phyloP scores from a whole-genome alignment of 495 filamentous ascomycete genomes.

The Paragyromitra xinjiangensis region DNA sequence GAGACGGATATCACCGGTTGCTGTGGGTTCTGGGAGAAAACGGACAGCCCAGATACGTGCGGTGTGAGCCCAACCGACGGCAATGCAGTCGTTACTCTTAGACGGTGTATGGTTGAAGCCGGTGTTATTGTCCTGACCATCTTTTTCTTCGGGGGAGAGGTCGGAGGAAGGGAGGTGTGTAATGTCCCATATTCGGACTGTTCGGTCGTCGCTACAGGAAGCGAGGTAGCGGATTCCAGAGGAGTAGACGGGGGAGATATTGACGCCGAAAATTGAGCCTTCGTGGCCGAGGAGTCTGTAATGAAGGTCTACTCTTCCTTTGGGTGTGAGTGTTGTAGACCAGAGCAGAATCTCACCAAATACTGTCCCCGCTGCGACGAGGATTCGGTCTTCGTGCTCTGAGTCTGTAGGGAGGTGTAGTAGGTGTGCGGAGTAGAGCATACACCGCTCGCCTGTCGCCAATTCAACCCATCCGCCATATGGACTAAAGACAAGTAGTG shows the following conservation, averaged over 20 bases:
- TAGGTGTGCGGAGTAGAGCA: slow-evolving; percentile 85
- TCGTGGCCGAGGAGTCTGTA: slow-evolving; percentile 87
- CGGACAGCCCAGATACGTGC: slow-evolving; percentile 89
- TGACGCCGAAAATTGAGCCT: slow-evolving; percentile 89
- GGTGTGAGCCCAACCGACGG: slow-evolving; percentile 79
- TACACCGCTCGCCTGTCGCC: slow-evolving; percentile 77
- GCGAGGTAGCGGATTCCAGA: slow-evolving; percentile 70
- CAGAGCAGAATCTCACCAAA: slow-evolving; percentile 94
- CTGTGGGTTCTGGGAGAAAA: slow-evolving; percentile 63
- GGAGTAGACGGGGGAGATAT: slow-evolving; percentile 71
- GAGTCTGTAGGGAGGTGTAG: slow-evolving; percentile 3
- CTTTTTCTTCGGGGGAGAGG: slow-evolving; percentile 25
- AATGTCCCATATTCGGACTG: slow-evolving; percentile 89
- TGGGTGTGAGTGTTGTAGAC: slow-evolving; percentile 67
- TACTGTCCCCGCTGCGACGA: slow-evolving; percentile 87
- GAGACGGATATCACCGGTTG: slow-evolving; percentile 59
- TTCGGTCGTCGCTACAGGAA: slow-evolving; percentile 95
- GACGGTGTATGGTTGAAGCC: slow-evolving; percentile 42
- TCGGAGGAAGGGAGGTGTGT: slow-evolving; percentile 60
- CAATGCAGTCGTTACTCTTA: slow-evolving; percentile 60
- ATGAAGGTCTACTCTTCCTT: slow-evolving; percentile 63
- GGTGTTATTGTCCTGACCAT: slow-evolving; percentile 14
- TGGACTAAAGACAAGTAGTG: slow-evolving; percentile 64
- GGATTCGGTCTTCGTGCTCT: slow-evolving; percentile 62
- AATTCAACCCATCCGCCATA: slow-evolving; percentile 58